Conservation (phyloP, 2,329 filamentous ascomycete species). For the Exophiala mesophila region DNA sequence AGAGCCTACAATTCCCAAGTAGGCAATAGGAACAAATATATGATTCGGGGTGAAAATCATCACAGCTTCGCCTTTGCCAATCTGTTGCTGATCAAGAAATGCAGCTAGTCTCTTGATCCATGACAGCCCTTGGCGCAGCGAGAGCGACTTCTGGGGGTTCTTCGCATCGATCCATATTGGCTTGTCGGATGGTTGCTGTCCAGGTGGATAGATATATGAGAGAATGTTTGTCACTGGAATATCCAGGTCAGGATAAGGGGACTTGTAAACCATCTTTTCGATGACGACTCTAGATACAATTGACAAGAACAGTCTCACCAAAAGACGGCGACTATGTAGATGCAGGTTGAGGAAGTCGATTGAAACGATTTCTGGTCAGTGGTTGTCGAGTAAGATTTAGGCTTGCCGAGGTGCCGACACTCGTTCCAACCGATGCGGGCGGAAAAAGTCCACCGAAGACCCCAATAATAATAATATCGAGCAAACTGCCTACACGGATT, state of each 20-base stretch:
- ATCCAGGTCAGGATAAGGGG: conserved; percentile 8
- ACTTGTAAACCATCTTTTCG: conserved; percentile 11
- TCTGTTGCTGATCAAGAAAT: conserved; percentile 45
- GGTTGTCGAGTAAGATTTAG: too few relatives aligned
- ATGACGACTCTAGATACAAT: too few relatives aligned
- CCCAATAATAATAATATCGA: too few relatives aligned
- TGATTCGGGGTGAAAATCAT: conserved; percentile 54
- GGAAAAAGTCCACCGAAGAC: too few relatives aligned
- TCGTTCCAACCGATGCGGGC: too few relatives aligned
- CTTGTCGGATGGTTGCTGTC: conserved; percentile 29
- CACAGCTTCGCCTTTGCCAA: conserved; percentile 48
- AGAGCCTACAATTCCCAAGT: conserved; percentile 36
- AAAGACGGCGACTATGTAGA: too few relatives aligned
- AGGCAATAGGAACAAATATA: conserved; percentile 48
- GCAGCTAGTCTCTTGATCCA: conserved; percentile 50
- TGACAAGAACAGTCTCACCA: too few relatives aligned
- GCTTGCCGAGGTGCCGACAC: too few relatives aligned
- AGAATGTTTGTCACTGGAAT: conserved; percentile 18
- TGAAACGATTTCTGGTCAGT: too few relatives aligned
- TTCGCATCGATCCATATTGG: conserved; percentile 53
- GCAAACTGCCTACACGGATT: too few relatives aligned
- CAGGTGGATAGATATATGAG: conserved; percentile 18
- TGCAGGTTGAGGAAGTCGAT: too few relatives aligned
- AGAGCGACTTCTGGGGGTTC: conserved; percentile 42
- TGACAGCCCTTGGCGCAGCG: conserved; percentile 43